Base-by-base conservation (phyloP, 2,329 filamentous ascomycete species). In the Diaporthe amygdali region DNA sequence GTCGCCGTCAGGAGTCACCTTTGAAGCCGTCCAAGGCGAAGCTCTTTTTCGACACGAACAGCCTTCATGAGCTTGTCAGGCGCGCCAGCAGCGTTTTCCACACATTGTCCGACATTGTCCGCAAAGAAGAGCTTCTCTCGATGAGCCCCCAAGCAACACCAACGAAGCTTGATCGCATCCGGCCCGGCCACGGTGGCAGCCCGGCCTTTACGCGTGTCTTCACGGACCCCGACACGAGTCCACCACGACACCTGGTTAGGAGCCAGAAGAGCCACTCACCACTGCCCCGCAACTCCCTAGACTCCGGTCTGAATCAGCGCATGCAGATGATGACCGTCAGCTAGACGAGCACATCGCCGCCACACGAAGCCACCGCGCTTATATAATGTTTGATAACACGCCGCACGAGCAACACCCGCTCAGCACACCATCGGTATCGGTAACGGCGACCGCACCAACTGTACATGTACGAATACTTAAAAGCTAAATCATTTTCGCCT, bases 161-260 rank as follows among this genome's bases (percentile, higher is more conserved):
- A 3, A 64, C 59, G n/a, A 82, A 81, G 49, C 83, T 83, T 32
- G 83, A 84, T 22, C 83, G 86, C 55, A 78, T 82, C 49, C 59
- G 59, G 30, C 59, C 59, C 25, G 81, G 83, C 10, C 80, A 82
- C 30, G 88, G 90, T 66, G 90, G 88, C 3, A 92, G 89, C 75
- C 90, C 90, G n/a, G 90, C 90, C 1, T 92, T 92, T 73, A 92
- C 89, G 3, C 83, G 88, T 30, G 89, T 92, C 46, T 92, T 92
- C 75, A 89, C 90, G 12, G 89, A 91, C 54, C 89, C 90, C 0
- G 84, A 85, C 47, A 84, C 87, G 15, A 90, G 86, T 71, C 87
- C 89, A 5, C 84, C 88, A 27, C 85, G 85, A 74, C 83, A 85
- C 71, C 77, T 85, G 10, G 82, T 83, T 34, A 85, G 87, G 74